Evolutionary conservation across 2,329 filamentous ascomycete species (phyloP).

Genomic region (Rutstroemia sydowiana): DNA sequence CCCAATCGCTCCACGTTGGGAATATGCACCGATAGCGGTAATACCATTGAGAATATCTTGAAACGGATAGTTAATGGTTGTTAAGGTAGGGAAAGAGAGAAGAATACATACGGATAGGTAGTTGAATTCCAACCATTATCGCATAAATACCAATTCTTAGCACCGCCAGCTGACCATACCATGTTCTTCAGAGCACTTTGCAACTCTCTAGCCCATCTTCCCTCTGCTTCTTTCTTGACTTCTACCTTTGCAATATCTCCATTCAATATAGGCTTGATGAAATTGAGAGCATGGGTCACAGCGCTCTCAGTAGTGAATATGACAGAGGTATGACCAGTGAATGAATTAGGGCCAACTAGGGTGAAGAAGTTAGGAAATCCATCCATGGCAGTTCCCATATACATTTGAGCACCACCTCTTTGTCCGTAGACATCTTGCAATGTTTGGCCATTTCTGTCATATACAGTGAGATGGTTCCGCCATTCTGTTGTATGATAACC

Average conservation of each 20-base stretch:
- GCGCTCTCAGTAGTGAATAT: slow-evolving; percentile 51
- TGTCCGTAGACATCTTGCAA: slow-evolving; percentile 46
- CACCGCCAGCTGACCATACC: slow-evolving; percentile 41
- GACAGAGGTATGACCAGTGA: slow-evolving; percentile 49
- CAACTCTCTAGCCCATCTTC: slow-evolving; percentile 39
- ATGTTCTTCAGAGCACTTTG: slow-evolving; percentile 38
- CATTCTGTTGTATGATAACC: slow-evolving; percentile 49
- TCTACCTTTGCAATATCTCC: slow-evolving; percentile 39
- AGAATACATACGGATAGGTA: slow-evolving; percentile 36
- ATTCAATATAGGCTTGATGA: slow-evolving; percentile 44
- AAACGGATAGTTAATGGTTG: slow-evolving; percentile 14
- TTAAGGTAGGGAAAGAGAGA: neutral
- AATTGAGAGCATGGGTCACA: slow-evolving; percentile 45
- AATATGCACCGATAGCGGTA: slow-evolving; percentile 44
- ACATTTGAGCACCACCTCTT: slow-evolving; percentile 49
- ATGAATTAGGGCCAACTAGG: slow-evolving; percentile 51
- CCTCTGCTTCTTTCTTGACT: slow-evolving; percentile 41
- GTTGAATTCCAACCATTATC: slow-evolving; percentile 41
- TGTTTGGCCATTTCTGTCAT: slow-evolving; percentile 39
- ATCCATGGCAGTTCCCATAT: slow-evolving; percentile 49
- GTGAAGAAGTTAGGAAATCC: slow-evolving; percentile 54
- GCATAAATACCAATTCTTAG: slow-evolving; percentile 42
- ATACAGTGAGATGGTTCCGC: slow-evolving; percentile 46
- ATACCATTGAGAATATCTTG: slow-evolving; percentile 42
- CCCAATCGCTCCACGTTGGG: slow-evolving; percentile 47